Evolutionary conservation across 768 basidiomycete genomes (phyloP).

Genomic region (Tubosaeta brunneosetosa): DNA sequence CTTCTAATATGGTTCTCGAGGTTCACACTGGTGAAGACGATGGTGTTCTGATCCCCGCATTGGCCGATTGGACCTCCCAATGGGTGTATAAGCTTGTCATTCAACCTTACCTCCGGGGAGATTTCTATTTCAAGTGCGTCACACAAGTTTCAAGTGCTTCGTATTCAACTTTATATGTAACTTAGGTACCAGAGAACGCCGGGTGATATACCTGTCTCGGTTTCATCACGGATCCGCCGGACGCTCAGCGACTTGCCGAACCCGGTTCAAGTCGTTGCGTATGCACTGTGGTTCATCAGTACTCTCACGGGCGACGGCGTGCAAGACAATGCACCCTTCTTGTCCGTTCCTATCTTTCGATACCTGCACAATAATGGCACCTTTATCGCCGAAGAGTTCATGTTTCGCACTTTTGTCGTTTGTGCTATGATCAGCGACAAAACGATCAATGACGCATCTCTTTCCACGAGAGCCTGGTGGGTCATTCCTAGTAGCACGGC

Average conservation of each 20-base stretch:
- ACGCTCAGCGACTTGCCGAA: slow-evolving; percentile 21
- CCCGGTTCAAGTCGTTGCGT: slow-evolving; percentile 25
- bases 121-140: slow-evolving; percentile 22
- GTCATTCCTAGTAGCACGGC: neutral
- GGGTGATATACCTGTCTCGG: slow-evolving; percentile 2
- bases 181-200: slow-evolving; percentile 16
- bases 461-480: slow-evolving; percentile 31
- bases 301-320: slow-evolving; percentile 18
- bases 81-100: slow-evolving; percentile 25
- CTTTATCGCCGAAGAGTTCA: slow-evolving; percentile 28
- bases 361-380: slow-evolving; percentile 28
- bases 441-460: slow-evolving; percentile 29
- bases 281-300: slow-evolving; percentile 33
- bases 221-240: slow-evolving; percentile 18
- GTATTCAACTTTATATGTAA: neutral
- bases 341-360: slow-evolving; percentile 27
- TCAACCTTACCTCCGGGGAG: slow-evolving; percentile 15
- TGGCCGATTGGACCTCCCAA: slow-evolving; percentile 24
- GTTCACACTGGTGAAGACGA: slow-evolving; percentile 2
- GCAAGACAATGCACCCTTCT: slow-evolving; percentile 20
- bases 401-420: slow-evolving; percentile 31
- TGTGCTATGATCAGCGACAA: slow-evolving; percentile 36
- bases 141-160: neutral
- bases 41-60: slow-evolving; percentile 3
- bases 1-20: neutral